These are phyloP conservation scores for Emmonsiellopsis sp. DNA, from an alignment of 2,329 filamentous ascomycete genomes.

Conservation along the genomic window DNA sequence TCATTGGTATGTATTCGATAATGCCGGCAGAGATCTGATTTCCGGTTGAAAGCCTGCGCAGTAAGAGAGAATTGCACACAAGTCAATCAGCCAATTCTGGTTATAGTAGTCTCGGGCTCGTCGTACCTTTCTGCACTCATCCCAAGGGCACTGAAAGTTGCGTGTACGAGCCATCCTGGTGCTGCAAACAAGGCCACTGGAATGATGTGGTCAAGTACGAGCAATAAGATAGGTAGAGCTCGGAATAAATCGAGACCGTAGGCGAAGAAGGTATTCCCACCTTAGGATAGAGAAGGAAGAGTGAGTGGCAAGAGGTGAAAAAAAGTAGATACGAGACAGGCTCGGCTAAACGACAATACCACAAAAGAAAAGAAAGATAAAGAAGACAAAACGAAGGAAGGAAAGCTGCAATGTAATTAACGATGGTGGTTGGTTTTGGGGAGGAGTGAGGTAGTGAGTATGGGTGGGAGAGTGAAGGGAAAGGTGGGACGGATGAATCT, in stretches of 20 bases:
- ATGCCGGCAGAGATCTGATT: constrained; percentile 39
- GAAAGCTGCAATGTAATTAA: background rate
- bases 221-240: background rate
- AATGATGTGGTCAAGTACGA: background rate
- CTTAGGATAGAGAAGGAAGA: background rate
- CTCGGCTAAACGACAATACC: background rate
- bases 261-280: background rate
- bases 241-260: background rate
- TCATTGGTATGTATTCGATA: constrained; percentile 42
- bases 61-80: background rate
- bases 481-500: background rate
- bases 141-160: constrained; percentile 37
- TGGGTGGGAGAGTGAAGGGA: background rate
- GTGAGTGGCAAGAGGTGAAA: background rate
- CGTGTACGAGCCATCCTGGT: constrained; percentile 32
- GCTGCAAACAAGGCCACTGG: background rate
- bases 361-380: background rate
- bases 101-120: background rate
- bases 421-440: background rate
- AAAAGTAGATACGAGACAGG: background rate
- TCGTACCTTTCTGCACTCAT: constrained; percentile 35
- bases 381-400: background rate
- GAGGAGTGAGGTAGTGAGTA: background rate
- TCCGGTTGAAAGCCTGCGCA: constrained; percentile 40
- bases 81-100: constrained; percentile 3